phyloP scores from a whole-genome alignment of 1,139 yeast genomes.

The Hyphopichia khmerensis region DNA sequence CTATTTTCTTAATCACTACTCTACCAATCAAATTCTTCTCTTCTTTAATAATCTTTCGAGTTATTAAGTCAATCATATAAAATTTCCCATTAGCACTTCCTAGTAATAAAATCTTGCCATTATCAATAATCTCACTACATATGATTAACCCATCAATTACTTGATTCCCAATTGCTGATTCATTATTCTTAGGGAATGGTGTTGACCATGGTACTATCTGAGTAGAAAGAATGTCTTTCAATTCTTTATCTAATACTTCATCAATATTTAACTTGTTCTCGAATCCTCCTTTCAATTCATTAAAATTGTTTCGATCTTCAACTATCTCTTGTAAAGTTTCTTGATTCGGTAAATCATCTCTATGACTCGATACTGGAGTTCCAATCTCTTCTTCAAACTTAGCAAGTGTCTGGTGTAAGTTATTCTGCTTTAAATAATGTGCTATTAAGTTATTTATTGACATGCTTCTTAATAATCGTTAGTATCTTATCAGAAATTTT shows the following conservation, averaged over 20 bases:
- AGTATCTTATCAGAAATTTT: neutral
- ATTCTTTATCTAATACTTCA: constrained; percentile 14
- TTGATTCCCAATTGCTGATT: neutral
- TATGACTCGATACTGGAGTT: constrained; percentile 21
- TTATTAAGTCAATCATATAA: constrained; percentile 15
- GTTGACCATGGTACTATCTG: constrained; percentile 37
- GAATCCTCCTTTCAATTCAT: constrained; percentile 14
- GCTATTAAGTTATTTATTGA: constrained; percentile 46
- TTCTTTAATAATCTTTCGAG: constrained; percentile 11
- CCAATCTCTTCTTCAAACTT: constrained; percentile 51
- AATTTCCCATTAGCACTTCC: constrained; percentile 29
- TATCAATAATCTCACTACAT: constrained; percentile 16
- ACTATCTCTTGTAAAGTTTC: constrained; percentile 55
- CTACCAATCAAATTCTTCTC: constrained; percentile 16
- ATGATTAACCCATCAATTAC: constrained; percentile 22
- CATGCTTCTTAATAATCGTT: constrained; percentile 5
- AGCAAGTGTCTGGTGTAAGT: constrained; percentile 43
- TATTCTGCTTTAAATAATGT: constrained; percentile 50
- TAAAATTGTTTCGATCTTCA: constrained; percentile 46
- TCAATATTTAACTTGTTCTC: constrained; percentile 11
- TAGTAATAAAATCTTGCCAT: constrained; percentile 15
- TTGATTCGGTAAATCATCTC: constrained; percentile 16
- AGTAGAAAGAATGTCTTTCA: constrained; percentile 8
- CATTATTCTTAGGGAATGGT: constrained; percentile 26
- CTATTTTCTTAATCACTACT: constrained; percentile 36